phyloP scores from a whole-genome alignment of 208 protist genomes.

The Herpetomonas muscarum region DNA sequence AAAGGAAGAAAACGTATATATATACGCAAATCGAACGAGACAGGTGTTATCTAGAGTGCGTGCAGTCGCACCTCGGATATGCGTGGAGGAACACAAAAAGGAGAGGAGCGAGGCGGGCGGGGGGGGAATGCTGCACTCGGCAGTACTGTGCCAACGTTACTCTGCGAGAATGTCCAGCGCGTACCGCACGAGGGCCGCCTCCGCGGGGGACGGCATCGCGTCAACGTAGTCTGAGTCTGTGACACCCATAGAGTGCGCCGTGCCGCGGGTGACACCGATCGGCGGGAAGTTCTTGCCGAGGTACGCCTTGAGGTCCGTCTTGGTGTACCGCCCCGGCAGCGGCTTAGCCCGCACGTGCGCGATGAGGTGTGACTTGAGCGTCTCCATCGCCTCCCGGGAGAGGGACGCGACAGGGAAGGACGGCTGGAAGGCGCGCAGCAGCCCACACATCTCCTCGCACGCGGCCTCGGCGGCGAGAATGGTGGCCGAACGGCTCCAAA shows the following conservation, averaged over 20 bases:
- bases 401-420: slow-evolving; percentile 44
- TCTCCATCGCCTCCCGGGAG: slow-evolving; percentile 39
- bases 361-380: slow-evolving; percentile 41
- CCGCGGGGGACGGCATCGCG: slow-evolving; percentile 55
- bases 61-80: no score
- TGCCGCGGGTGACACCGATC: no score
- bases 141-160: slow-evolving; percentile 3
- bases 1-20: no score
- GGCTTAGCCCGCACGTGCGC: slow-evolving; percentile 12
- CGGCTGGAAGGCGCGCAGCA: slow-evolving; percentile 34
- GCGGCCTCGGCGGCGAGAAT: slow-evolving; percentile 48
- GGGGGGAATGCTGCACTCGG: background rate
- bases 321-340: background rate
- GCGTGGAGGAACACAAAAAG: no score
- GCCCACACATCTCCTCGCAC: slow-evolving; percentile 16
- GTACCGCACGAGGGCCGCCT: slow-evolving; percentile 58
- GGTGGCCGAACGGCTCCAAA: slow-evolving; percentile 49
- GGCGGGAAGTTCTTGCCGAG: background rate
- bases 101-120: no score
- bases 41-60: no score
- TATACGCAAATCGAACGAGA: no score
- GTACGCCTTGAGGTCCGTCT: background rate
- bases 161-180: slow-evolving; percentile 41
- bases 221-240: slow-evolving; percentile 35
- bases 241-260: no score